Conservation (phyloP, 1,284 basidiomycete genomes). For the Volvariella surrecta region DNA sequence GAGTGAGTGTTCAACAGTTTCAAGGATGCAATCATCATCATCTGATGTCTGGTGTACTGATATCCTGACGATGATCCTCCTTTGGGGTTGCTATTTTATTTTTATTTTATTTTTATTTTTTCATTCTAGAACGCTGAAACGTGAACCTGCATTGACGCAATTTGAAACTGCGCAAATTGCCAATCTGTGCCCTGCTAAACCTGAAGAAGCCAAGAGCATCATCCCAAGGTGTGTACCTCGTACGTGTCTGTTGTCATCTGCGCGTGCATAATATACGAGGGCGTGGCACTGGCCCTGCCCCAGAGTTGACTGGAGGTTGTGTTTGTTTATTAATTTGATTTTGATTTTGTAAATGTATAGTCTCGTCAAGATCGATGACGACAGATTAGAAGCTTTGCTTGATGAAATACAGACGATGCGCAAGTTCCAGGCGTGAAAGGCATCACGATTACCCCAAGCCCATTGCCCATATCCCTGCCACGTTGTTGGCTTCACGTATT, state of each 20-base stretch:
- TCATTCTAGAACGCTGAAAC: conserved; percentile 52
- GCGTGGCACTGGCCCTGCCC: no score
- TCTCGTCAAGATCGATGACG: conserved; percentile 82
- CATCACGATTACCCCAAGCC: no score
- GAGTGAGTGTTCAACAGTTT: conserved; percentile 45
- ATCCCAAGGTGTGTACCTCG: conserved; percentile 62
- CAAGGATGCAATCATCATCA: background rate
- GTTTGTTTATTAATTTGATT: conserved; percentile 1
- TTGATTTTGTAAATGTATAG: conserved; percentile 31
- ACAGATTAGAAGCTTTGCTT: conserved; percentile 70
- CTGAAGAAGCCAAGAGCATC: conserved; percentile 88
- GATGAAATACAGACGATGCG: conserved; percentile 86
- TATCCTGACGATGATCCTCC: no score
- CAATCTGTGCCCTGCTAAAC: conserved; percentile 79
- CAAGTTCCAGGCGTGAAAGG: conserved; percentile 80
- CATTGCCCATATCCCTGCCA: no score
- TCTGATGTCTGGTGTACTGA: background rate
- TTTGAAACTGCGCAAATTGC: conserved; percentile 93
- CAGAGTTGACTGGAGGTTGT: no score
- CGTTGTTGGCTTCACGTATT: no score
- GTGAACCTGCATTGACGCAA: conserved; percentile 73
- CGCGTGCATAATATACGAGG: no score
- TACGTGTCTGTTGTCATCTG: background rate
- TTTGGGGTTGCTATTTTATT: background rate
- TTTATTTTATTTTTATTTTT: conserved; percentile 1